These are phyloP conservation scores for Ustilago nuda DNA, from an alignment of 1,284 basidiomycete species.

Conservation along the genomic window DNA sequence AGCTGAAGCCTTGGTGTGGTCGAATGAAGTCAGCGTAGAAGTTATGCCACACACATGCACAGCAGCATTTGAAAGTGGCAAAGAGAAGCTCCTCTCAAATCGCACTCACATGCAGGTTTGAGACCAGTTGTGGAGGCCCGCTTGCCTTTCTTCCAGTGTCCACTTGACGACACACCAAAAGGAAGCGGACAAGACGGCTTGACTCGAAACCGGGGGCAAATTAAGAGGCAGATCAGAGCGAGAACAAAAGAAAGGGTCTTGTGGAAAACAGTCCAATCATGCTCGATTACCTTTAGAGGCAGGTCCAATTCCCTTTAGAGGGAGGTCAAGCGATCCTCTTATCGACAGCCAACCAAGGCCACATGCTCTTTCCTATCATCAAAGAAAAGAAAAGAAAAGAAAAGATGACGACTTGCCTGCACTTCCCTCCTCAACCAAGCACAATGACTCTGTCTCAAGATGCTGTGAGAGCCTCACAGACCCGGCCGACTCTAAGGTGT, in stretches of 20 bases:
- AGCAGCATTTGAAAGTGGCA: not conserved
- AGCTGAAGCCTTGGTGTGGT: not conserved
- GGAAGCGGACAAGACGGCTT: constrained; percentile 22
- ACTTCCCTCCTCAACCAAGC: not conserved
- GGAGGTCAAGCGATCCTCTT: constrained; percentile 35
- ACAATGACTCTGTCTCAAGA: not conserved
- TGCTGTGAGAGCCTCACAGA: not conserved
- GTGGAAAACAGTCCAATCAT: constrained; percentile 13
- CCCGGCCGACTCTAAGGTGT: not conserved
- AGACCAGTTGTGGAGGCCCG: constrained; percentile 22
- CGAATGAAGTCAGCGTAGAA: not conserved
- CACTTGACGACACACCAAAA: constrained; percentile 17
- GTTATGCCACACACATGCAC: not conserved
- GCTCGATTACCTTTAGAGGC: constrained; percentile 41
- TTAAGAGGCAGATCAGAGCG: not conserved
- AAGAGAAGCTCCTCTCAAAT: not conserved
- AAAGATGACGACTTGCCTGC: no score
- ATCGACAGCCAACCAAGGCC: constrained; percentile 14
- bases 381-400: not conserved
- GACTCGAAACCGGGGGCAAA: constrained; percentile 4
- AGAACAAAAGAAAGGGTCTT: not conserved
- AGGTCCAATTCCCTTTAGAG: constrained; percentile 53
- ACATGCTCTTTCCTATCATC: not conserved
- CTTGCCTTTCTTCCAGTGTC: constrained; percentile 4
- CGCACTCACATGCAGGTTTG: constrained; percentile 13